Conservation (phyloP, 2,329 filamentous ascomycete genomes). For the Exophiala sp. region DNA sequence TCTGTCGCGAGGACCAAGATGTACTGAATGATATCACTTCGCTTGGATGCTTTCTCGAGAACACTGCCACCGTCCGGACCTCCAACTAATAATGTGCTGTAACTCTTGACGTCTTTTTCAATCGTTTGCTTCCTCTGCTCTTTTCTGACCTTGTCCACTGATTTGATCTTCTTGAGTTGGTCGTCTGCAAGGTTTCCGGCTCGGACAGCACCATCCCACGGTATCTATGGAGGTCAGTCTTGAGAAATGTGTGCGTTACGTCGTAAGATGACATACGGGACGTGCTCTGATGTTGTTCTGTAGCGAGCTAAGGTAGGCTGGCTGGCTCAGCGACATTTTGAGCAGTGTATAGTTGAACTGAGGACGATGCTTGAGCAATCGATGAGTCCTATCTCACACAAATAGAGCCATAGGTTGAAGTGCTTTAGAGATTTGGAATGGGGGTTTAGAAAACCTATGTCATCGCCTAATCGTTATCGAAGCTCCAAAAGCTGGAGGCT, state of each 20-base stretch:
- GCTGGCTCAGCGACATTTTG: slow-evolving; percentile 74
- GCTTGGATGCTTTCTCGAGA: slow-evolving; percentile 78
- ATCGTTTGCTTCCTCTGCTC: slow-evolving; percentile 83
- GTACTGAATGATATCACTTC: slow-evolving; percentile 90
- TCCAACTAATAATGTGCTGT: slow-evolving; percentile 76
- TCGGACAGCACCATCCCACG: slow-evolving; percentile 94
- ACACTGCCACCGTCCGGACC: slow-evolving; percentile 64
- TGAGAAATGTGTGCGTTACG: background rate
- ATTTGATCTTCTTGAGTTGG: slow-evolving; percentile 92
- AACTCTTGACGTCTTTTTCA: slow-evolving; percentile 74
- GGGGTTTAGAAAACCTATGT: slow-evolving; percentile 7
- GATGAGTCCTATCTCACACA: too few species aligned
- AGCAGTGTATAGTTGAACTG: slow-evolving; percentile 8
- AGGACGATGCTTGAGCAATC: too few species aligned
- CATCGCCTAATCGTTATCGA: slow-evolving; percentile 12
- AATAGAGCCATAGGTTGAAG: background rate
- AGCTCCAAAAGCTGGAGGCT: background rate
- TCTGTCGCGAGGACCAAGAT: slow-evolving; percentile 86
- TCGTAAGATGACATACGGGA: slow-evolving; percentile 44
- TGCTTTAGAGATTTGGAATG: slow-evolving; percentile 2
- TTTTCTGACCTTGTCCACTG: slow-evolving; percentile 92
- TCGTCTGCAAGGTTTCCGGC: slow-evolving; percentile 90
- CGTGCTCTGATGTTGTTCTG: slow-evolving; percentile 96
- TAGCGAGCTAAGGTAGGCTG: slow-evolving; percentile 79
- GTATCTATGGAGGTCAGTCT: slow-evolving; percentile 53